Evolutionary conservation across 306 rosid species (phyloP).

Genomic region (Leucaena leucocephala): DNA sequence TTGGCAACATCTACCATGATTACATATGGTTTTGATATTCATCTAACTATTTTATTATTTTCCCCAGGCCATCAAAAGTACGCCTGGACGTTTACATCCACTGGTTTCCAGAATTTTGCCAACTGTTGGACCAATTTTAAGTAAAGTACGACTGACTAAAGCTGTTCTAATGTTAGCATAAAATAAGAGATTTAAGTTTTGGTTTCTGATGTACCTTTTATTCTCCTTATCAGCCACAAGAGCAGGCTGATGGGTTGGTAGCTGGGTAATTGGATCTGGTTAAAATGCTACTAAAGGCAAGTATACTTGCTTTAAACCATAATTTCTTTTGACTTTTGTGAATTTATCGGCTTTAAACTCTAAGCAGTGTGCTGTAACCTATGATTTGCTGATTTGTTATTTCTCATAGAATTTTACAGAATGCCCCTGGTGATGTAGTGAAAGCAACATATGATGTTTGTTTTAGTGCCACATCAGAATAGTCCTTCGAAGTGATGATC

Average conservation of each 20-base stretch:
- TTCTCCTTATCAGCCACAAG: slow-evolving; percentile 66
- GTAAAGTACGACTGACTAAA: slow-evolving; percentile 54
- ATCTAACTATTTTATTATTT: slow-evolving; percentile 27
- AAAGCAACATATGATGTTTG: slow-evolving; percentile 78
- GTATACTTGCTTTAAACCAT: slow-evolving; percentile 42
- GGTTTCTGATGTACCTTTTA: slow-evolving; percentile 43
- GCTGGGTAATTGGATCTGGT: slow-evolving; percentile 90
- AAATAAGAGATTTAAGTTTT: neutral
- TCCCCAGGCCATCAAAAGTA: slow-evolving; percentile 72
- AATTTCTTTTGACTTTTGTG: slow-evolving; percentile 9
- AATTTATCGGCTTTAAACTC: slow-evolving; percentile 17
- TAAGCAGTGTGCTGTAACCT: slow-evolving; percentile 30
- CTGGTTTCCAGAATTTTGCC: slow-evolving; percentile 82
- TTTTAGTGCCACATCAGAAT: slow-evolving; percentile 66
- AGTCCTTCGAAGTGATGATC: slow-evolving; percentile 82
- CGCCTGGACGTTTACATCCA: slow-evolving; percentile 82
- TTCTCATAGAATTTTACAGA: slow-evolving; percentile 65
- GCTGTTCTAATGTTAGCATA: slow-evolving; percentile 19
- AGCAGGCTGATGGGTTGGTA: slow-evolving; percentile 86
- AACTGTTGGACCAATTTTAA: slow-evolving; percentile 70
- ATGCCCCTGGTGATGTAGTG: slow-evolving; percentile 75
- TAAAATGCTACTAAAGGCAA: slow-evolving; percentile 93
- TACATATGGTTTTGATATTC: slow-evolving; percentile 30
- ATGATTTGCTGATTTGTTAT: slow-evolving; percentile 41
- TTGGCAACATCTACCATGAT: neutral